These are phyloP conservation scores for Suillus sp. DNA, from an alignment of 768 basidiomycete species.

Conservation along the genomic window DNA sequence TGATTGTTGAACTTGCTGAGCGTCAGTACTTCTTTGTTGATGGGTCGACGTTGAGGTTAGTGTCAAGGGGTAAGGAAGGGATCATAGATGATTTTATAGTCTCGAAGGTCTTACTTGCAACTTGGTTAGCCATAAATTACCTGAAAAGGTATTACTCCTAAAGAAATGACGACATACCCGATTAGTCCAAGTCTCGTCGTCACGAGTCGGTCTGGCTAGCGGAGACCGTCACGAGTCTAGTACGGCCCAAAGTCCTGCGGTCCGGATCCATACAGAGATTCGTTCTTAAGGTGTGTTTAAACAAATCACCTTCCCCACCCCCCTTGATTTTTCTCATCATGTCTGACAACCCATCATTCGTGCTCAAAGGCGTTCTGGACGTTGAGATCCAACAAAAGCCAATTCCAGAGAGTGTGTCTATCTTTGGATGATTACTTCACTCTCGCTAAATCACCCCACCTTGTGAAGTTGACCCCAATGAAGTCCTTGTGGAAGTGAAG, in stretches of 20 bases:
- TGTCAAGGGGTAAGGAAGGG: not conserved
- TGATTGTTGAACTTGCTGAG: constrained; percentile 3
- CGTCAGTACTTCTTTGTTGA: constrained; percentile 8
- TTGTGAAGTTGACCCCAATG: constrained; percentile 59
- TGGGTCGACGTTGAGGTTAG: constrained; percentile 8
- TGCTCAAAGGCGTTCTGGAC: constrained; percentile 67
- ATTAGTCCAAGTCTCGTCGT: not conserved
- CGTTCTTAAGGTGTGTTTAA: constrained; percentile 7
- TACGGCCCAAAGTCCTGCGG: not conserved
- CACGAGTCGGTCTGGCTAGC: not conserved
- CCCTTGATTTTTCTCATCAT: constrained; percentile 39
- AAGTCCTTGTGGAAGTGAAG: constrained; percentile 88
- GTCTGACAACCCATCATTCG: constrained; percentile 79
- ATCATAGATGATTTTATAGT: not conserved
- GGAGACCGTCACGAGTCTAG: constrained; percentile 2
- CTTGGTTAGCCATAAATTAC: not conserved
- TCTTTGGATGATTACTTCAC: constrained; percentile 1
- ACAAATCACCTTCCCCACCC: constrained; percentile 3
- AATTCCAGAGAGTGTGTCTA: constrained; percentile 65
- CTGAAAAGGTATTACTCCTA: not conserved
- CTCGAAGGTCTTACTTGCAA: not conserved
- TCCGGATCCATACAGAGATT: constrained; percentile 1
- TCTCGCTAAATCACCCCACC: constrained; percentile 13
- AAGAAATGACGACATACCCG: not conserved
- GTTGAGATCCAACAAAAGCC: constrained; percentile 72